phyloP scores from a whole-genome alignment of 2,329 filamentous ascomycete species.

The Penicillium brevicompactum region DNA sequence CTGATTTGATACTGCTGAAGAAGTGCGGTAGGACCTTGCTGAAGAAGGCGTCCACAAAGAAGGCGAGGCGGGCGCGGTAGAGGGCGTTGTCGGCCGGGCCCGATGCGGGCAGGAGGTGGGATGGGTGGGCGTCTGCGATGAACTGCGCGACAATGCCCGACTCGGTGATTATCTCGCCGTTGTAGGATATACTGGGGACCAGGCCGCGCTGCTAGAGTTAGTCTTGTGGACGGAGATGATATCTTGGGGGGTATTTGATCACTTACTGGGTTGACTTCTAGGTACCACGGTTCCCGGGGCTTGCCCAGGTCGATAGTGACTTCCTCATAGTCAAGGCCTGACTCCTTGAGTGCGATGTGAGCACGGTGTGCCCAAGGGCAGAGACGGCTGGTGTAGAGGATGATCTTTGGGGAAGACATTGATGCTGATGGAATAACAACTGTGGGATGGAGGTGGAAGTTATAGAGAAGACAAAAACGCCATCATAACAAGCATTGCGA shows the following conservation, averaged over 20 bases:
- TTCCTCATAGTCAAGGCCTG: constrained; percentile 67
- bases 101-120: constrained; percentile 62
- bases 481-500: constrained; percentile 19
- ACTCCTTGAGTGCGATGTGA: constrained; percentile 70
- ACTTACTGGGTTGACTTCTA: constrained; percentile 70
- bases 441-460: constrained; percentile 8
- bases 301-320: constrained; percentile 70
- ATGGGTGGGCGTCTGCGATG: constrained; percentile 69
- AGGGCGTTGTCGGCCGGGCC: constrained; percentile 59
- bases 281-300: constrained; percentile 72
- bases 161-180: constrained; percentile 72
- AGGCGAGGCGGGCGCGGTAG: constrained; percentile 65
- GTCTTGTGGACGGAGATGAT: neutral
- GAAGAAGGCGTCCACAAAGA: constrained; percentile 72
- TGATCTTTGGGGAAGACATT: constrained; percentile 55
- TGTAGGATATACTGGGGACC: constrained; percentile 70
- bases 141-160: constrained; percentile 71
- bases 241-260: neutral
- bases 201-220: constrained; percentile 61
- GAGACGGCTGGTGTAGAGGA: constrained; percentile 68
- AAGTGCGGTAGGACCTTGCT: constrained; percentile 59
- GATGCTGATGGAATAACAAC: neutral
- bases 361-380: constrained; percentile 78
- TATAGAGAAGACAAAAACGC: constrained; percentile 5
- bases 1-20: constrained; percentile 51